These are phyloP conservation scores for Rhexocercosporidium sp. DNA, from an alignment of 2,329 filamentous ascomycete genomes.

Conservation along the genomic window DNA sequence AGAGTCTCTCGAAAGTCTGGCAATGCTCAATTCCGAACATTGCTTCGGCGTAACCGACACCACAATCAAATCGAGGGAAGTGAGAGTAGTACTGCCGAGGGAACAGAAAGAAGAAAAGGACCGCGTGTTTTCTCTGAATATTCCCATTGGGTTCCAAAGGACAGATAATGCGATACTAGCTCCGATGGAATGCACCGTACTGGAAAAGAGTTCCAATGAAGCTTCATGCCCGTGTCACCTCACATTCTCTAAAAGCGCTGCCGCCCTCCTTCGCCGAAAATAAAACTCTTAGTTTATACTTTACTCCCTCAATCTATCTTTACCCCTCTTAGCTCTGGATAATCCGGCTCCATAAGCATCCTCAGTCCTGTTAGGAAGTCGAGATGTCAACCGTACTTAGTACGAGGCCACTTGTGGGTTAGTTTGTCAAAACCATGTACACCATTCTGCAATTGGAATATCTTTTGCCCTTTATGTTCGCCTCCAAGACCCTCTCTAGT, in stretches of 20 bases:
- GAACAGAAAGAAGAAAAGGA: no score
- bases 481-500: background rate
- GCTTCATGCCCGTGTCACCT: background rate
- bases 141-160: background rate
- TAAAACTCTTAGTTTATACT: background rate
- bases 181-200: background rate
- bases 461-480: background rate
- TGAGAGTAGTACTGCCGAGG: no score
- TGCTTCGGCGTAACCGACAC: no score
- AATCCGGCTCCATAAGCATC: background rate
- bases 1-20: no score
- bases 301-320: background rate
- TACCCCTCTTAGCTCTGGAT: background rate
- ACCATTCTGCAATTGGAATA: constrained; percentile 1
- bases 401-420: background rate
- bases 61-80: no score
- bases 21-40: no score
- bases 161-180: background rate
- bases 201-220: background rate
- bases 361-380: background rate
- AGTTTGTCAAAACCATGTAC: background rate
- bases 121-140: background rate
- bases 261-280: background rate
- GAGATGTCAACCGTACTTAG: background rate
- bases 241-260: background rate